Evolutionary conservation across 108 stramenopile genomes (phyloP).

Genomic region (Skeletonema potamos): DNA sequence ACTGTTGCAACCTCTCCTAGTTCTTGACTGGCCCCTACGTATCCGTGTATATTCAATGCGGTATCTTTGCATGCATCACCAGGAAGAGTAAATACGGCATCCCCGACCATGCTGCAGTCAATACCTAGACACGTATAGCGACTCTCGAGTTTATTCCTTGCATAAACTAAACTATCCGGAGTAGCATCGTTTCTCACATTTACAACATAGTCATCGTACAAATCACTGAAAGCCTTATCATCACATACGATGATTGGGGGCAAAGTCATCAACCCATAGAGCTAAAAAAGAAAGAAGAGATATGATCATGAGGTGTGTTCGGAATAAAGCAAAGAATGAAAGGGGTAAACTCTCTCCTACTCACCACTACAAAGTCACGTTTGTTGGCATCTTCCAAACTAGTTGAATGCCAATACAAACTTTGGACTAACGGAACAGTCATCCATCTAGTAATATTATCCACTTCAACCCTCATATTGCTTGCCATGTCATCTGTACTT

Average conservation of each 20-base stretch:
- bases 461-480: constrained; percentile 40
- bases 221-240: constrained; percentile 5
- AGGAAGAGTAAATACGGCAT: not conserved
- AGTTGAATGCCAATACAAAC: constrained; percentile 54
- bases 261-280: constrained; percentile 23
- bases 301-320: not conserved
- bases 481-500: constrained; percentile 30
- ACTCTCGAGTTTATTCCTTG: constrained; percentile 13
- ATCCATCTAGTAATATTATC: constrained; percentile 43
- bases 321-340: not conserved
- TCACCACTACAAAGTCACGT: not conserved
- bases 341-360: not conserved
- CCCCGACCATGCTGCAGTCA: constrained; percentile 24
- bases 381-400: not conserved
- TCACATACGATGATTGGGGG: constrained; percentile 28
- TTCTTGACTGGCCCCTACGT: not conserved
- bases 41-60: not conserved
- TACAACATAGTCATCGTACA: constrained; percentile 22
- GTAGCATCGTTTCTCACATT: constrained; percentile 7
- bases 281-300: not conserved
- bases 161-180: not conserved
- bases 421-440: constrained; percentile 79
- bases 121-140: constrained; percentile 31
- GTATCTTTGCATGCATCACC: constrained; percentile 11
- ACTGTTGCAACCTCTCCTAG: constrained; percentile 51